Base-by-base conservation (phyloP, 805 yeast species). In the Suhomyces sp. region DNA sequence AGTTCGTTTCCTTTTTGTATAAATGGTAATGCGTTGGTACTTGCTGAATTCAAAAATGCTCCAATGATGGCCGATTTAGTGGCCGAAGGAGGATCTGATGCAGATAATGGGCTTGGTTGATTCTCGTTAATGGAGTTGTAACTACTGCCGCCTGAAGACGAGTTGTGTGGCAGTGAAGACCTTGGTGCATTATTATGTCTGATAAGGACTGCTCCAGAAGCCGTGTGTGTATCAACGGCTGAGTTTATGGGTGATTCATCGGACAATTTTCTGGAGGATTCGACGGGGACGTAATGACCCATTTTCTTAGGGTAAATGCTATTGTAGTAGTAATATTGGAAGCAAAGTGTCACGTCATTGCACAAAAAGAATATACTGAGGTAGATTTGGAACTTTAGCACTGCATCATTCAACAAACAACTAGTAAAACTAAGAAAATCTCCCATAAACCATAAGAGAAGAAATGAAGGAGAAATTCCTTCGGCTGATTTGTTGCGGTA, bases 371-470 rank as follows among this genome's bases (percentile, higher is more conserved):
- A 68, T 17, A 66, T 31, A 39, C 71, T 65, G 33, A 66, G 52
- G 40, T 60, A 65, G 4, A 68, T 34, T 39, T 68, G 73, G 40
- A 67, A 68, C 39, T 47, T 41, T 31, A 68, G 50, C 19, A 64
- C 70, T 10, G 47, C 59, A 23, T 60, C 65, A 39, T 63, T 68
- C 16, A 66, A 40, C 19, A 67, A 43, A 43, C 72, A 65, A 41
- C 71, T 65, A 18, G 68, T 49, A 40, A 54, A 50, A 33, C 72
- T 66, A 37, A 66, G 59, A 24, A 55, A 43, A 40, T 54, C 57
- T 5, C 90, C 91, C 35, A 69, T 51, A 41, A 79, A 71, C 88
- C 88, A 83, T 38, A 77, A 71, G 8, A 69, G 42, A 3, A 83
- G 67, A 45, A 83, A 83, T 4, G 70, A 68, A 20, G 76, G 66